phyloP scores from a whole-genome alignment of 2,329 filamentous ascomycete species.

The Verticillium albo-atrum region DNA sequence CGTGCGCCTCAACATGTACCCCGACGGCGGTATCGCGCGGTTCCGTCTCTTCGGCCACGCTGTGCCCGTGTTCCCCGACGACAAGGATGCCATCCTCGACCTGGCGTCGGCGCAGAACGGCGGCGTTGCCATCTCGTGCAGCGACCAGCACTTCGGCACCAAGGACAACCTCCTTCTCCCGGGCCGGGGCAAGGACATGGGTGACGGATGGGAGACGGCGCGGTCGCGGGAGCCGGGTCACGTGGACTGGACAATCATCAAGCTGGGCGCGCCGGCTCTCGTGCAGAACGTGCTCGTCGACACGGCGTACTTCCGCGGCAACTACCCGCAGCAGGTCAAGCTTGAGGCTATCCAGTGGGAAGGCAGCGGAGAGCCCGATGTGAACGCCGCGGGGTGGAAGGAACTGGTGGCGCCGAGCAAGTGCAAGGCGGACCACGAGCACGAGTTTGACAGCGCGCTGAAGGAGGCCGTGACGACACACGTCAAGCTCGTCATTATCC shows the following conservation, averaged over 20 bases:
- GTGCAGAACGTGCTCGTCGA: slow-evolving; percentile 69
- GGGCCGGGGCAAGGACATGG: slow-evolving; percentile 77
- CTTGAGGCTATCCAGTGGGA: slow-evolving; percentile 58
- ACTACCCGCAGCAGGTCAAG: slow-evolving; percentile 74
- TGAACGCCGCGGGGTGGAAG: slow-evolving; percentile 57
- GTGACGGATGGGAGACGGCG: slow-evolving; percentile 83
- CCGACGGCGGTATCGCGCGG: slow-evolving; percentile 77
- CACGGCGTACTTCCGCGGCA: slow-evolving; percentile 78
- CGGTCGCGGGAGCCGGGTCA: slow-evolving; percentile 68
- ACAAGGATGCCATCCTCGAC: slow-evolving; percentile 63
- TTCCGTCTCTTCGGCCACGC: slow-evolving; percentile 75
- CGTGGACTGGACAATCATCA: slow-evolving; percentile 76
- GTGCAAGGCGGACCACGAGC: slow-evolving; percentile 69
- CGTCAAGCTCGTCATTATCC: slow-evolving; percentile 87
- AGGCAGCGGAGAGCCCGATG: slow-evolving; percentile 47
- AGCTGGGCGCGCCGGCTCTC: slow-evolving; percentile 61
- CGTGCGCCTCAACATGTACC: slow-evolving; percentile 78
- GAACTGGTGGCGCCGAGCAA: slow-evolving; percentile 63
- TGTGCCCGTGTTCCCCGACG: slow-evolving; percentile 69
- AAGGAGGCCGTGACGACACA: slow-evolving; percentile 66
- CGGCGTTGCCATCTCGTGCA: slow-evolving; percentile 69
- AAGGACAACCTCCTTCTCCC: slow-evolving; percentile 78
- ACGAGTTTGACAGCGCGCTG: slow-evolving; percentile 55
- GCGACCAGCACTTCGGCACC: slow-evolving; percentile 79
- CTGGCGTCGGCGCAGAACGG: slow-evolving; percentile 76